Evolutionary conservation across 768 basidiomycete species (phyloP).

Genomic region (Tylopilus plumbeoviolaceoides): DNA sequence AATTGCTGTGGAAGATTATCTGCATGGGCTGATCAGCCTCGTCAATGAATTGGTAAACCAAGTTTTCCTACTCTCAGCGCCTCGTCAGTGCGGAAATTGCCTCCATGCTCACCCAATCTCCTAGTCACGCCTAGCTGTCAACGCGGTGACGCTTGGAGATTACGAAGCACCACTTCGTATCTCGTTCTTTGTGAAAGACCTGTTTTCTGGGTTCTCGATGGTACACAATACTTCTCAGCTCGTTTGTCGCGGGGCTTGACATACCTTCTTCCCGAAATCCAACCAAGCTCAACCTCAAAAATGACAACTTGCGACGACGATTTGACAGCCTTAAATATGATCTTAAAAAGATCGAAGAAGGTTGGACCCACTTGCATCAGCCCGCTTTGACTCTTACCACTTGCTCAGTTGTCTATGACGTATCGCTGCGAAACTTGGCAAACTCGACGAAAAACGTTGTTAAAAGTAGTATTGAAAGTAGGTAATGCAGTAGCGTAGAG

Average conservation of each 20-base stretch:
- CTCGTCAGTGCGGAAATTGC: neutral
- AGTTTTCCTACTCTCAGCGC: neutral
- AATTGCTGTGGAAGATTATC: slow-evolving; percentile 72
- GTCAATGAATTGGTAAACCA: slow-evolving; percentile 73
- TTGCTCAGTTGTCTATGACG: slow-evolving; percentile 73
- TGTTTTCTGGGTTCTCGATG: slow-evolving; percentile 85
- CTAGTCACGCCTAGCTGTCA: slow-evolving; percentile 76
- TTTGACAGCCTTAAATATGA: slow-evolving; percentile 85
- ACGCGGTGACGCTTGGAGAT: slow-evolving; percentile 77
- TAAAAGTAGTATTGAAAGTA: neutral
- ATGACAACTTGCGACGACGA: slow-evolving; percentile 67
- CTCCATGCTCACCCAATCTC: slow-evolving; percentile 5
- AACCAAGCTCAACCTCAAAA: slow-evolving; percentile 73
- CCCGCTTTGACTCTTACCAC: neutral
- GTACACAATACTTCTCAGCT: slow-evolving; percentile 31
- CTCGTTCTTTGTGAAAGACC: slow-evolving; percentile 73
- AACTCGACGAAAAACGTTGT: slow-evolving; percentile 18
- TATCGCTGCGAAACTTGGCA: slow-evolving; percentile 68
- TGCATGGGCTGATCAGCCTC: slow-evolving; percentile 73
- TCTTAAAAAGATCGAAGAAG: slow-evolving; percentile 87
- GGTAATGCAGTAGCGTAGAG: neutral
- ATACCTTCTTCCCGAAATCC: slow-evolving; percentile 1
- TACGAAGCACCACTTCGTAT: slow-evolving; percentile 77
- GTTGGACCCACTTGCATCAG: slow-evolving; percentile 32
- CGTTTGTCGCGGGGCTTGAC: slow-evolving; percentile 2